phyloP scores from a whole-genome alignment of 2,329 filamentous ascomycete genomes.

The Xylariaceae sp. region DNA sequence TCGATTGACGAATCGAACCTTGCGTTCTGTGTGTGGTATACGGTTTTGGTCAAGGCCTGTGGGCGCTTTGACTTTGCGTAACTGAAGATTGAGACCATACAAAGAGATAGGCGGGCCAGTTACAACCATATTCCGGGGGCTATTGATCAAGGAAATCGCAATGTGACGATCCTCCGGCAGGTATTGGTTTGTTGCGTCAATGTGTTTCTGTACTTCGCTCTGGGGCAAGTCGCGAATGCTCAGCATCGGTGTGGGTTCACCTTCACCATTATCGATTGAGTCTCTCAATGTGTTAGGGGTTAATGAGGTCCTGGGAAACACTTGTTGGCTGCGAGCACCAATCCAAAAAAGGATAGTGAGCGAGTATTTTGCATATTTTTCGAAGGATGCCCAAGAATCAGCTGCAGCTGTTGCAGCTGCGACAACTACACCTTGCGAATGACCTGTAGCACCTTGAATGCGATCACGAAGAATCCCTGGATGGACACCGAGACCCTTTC shows the following conservation, averaged over 20 bases:
- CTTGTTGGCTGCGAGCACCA: slow-evolving; percentile 92
- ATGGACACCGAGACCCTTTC: slow-evolving; percentile 83
- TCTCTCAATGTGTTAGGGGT: slow-evolving; percentile 88
- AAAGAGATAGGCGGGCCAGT: slow-evolving; percentile 93
- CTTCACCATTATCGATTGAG: slow-evolving; percentile 90
- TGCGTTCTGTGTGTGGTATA: slow-evolving; percentile 91
- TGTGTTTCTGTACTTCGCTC: slow-evolving; percentile 89
- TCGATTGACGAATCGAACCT: slow-evolving; percentile 92
- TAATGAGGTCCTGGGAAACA: slow-evolving; percentile 90
- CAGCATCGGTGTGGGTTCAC: slow-evolving; percentile 93
- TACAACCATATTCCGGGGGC: slow-evolving; percentile 92
- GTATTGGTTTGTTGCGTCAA: slow-evolving; percentile 95
- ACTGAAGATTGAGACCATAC: slow-evolving; percentile 89
- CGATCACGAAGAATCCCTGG: slow-evolving; percentile 83
- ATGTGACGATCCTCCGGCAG: slow-evolving; percentile 90
- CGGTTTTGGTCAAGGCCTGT: slow-evolving; percentile 96
- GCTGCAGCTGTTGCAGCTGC: slow-evolving; percentile 88
- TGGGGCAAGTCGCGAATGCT: slow-evolving; percentile 91
- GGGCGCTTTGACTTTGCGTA: slow-evolving; percentile 94
- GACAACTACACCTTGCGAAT: slow-evolving; percentile 94
- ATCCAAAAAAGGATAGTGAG: slow-evolving; percentile 98
- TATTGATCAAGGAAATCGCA: slow-evolving; percentile 92
- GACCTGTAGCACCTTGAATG: slow-evolving; percentile 84
- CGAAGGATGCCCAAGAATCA: slow-evolving; percentile 89
- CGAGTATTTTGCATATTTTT: slow-evolving; percentile 72